Percentiles rank a stretch among this genome's conserved stretches.
phyloP scores from a whole-genome alignment of 2,329 filamentous ascomycete genomes.

The Fusarium piperis region DNA sequence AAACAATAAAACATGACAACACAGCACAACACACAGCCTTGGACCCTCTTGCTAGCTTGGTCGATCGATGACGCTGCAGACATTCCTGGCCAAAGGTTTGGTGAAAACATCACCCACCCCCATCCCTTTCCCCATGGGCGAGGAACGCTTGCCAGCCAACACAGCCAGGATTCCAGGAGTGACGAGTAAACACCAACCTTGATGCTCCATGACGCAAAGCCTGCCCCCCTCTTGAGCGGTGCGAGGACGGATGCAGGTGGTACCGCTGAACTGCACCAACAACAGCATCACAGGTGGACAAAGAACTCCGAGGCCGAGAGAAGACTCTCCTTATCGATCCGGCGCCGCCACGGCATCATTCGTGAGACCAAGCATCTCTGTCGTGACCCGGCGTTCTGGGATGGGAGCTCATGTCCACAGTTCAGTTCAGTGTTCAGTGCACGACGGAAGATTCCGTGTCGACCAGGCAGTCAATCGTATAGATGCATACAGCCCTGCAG shows the following conservation, averaged over 20 bases:
- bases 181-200: conserved; percentile 17
- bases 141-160: background rate
- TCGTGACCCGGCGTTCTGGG: background rate
- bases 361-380: conserved; percentile 12
- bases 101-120: background rate
- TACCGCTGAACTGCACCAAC: background rate
- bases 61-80: conserved; percentile 31
- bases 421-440: background rate
- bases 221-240: conserved; percentile 11
- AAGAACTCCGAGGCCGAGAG: background rate
- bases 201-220: conserved; percentile 40
- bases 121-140: background rate
- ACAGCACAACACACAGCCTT: conserved; percentile 13
- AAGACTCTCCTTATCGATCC: background rate
- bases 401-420: background rate
- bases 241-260: conserved; percentile 20
- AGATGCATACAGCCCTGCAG: background rate
- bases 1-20: background rate
- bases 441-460: background rate
- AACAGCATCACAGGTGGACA: conserved; percentile 16
- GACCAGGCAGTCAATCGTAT: background rate
- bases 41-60: conserved; percentile 6
- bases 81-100: conserved; percentile 20
- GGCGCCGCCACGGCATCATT: conserved; percentile 39
- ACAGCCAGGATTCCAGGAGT: conserved; percentile 38